These are phyloP conservation scores for Umbelopsis isabellina DNA, from an alignment of 192 early-diverging fungal genomes.

Conservation along the genomic window DNA sequence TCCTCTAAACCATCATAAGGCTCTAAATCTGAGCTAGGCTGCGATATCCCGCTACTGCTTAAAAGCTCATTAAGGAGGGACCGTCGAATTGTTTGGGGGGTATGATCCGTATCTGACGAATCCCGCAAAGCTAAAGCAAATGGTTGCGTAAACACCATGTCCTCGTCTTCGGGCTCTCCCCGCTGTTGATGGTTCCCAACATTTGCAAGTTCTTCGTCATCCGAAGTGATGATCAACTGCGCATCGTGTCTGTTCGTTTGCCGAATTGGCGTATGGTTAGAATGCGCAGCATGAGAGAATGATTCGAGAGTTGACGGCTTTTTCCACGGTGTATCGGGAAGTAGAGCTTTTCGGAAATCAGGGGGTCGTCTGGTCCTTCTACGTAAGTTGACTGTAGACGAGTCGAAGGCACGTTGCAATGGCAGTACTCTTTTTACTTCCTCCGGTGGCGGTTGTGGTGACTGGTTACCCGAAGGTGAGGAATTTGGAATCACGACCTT, in stretches of 20 bases:
- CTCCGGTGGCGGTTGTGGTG: neutral
- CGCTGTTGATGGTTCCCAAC: neutral
- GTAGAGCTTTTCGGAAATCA: neutral
- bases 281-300: neutral
- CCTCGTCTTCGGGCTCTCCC: slow-evolving; percentile 23
- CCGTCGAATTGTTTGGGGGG: slow-evolving; percentile 14
- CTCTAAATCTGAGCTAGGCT: neutral
- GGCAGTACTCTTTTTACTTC: slow-evolving; percentile 3
- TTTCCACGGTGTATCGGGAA: slow-evolving; percentile 12
- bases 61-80: slow-evolving; percentile 24
- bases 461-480: neutral
- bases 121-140: slow-evolving; percentile 2
- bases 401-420: slow-evolving; percentile 8
- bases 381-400: neutral
- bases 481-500: slow-evolving; percentile 11
- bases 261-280: slow-evolving; percentile 14
- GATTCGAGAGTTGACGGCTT: neutral
- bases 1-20: slow-evolving; percentile 1
- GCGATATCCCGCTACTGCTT: slow-evolving; percentile 13
- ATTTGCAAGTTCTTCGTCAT: slow-evolving; percentile 9
- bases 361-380: neutral
- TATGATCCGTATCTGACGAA: neutral
- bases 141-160: slow-evolving; percentile 21
- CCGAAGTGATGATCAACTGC: neutral
- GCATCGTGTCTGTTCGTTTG: slow-evolving; percentile 1